Evolutionary conservation across 2,329 filamentous ascomycete species (phyloP).

Genomic region (Sordariomycetes sp.): DNA sequence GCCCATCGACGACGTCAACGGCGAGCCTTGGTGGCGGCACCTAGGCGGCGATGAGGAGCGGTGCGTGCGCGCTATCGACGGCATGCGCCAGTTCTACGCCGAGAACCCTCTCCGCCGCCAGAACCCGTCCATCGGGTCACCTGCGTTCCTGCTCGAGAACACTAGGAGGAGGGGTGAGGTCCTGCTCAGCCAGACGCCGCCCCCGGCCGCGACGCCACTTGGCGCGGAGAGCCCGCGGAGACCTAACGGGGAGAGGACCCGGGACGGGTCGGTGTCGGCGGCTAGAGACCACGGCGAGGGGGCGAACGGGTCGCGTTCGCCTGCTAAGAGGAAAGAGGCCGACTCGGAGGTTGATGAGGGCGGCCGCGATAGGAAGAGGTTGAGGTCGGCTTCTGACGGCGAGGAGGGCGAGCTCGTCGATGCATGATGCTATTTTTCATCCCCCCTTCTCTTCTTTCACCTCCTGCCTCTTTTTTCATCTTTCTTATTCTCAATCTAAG

Average conservation of each 20-base stretch:
- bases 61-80: conserved; percentile 59
- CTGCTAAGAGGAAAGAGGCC: conserved; percentile 2
- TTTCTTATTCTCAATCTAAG: background rate
- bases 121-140: conserved; percentile 38
- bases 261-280: background rate
- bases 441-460: background rate
- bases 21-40: conserved; percentile 77
- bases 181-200: conserved; percentile 1
- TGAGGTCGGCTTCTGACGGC: background rate
- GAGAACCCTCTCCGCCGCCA: conserved; percentile 50
- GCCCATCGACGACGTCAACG: conserved; percentile 63
- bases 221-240: background rate
- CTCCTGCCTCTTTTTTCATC: background rate
- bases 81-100: conserved; percentile 57
- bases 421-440: background rate
- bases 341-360: conserved; percentile 3
- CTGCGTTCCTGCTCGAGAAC: conserved; percentile 40
- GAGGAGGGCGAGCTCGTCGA: conserved; percentile 4
- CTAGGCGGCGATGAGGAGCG: conserved; percentile 58
- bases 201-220: background rate
- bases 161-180: conserved; percentile 25
- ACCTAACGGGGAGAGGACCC: background rate
- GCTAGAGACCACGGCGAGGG: background rate
- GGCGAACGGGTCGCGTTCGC: background rate
- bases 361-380: background rate